A percentile compares a stretch with the other conserved stretches of the same genome.
These are phyloP conservation scores for Pleurotus sapidus DNA, from an alignment of 768 basidiomycete genomes.

Conservation along the genomic window DNA sequence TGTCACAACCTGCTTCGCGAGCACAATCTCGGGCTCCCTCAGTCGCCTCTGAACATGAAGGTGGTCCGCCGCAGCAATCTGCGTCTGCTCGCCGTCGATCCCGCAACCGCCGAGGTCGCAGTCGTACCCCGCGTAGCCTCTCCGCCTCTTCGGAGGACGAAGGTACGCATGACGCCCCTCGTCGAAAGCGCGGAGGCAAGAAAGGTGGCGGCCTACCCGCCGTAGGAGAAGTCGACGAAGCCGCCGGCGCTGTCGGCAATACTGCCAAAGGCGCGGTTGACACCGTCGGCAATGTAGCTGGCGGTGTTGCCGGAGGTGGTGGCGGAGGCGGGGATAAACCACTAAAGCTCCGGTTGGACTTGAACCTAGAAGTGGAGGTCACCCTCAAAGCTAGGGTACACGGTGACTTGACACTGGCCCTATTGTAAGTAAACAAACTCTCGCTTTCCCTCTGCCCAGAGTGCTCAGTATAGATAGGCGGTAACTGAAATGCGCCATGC, in stretches of 20 bases:
- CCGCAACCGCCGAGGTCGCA: conserved; percentile 13
- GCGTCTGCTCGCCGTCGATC: background rate
- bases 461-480: background rate
- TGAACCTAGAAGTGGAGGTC: conserved; percentile 14
- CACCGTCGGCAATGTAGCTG: conserved; percentile 6
- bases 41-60: conserved; percentile 6
- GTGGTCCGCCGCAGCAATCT: background rate
- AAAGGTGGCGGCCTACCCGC: conserved; percentile 15
- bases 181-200: conserved; percentile 12
- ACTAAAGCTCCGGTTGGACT: conserved; percentile 10
- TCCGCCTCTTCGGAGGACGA: conserved; percentile 7
- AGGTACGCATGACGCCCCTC: background rate
- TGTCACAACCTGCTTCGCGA: conserved; percentile 5
- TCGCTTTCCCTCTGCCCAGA: background rate
- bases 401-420: conserved; percentile 12
- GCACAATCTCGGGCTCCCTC: conserved; percentile 8
- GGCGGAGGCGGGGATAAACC: conserved; percentile 14
- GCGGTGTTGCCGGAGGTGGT: conserved; percentile 7
- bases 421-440: conserved; percentile 11
- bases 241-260: conserved; percentile 11
- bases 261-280: conserved; percentile 11
- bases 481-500: background rate
- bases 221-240: conserved; percentile 17
- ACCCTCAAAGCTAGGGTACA: conserved; percentile 13
- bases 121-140: conserved; percentile 12